Conservation (phyloP, 1,284 basidiomycete species). For the Marasmius fiardii region DNA sequence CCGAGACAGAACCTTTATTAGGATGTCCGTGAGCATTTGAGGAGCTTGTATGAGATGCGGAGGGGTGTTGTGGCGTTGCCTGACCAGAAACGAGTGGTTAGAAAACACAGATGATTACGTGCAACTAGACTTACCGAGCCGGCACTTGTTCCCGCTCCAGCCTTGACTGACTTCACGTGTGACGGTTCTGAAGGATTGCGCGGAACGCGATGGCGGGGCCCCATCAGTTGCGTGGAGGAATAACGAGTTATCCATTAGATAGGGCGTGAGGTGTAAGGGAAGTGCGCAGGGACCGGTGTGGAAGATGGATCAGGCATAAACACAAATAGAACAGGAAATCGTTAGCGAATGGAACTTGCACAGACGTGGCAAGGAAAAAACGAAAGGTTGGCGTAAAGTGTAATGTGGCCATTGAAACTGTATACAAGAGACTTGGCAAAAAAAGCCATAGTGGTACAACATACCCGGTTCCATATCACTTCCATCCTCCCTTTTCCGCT, state of each 20-base stretch:
- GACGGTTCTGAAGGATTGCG: not conserved
- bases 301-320: not conserved
- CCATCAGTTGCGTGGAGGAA: not conserved
- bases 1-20: not conserved
- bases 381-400: not conserved
- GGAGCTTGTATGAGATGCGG: not conserved
- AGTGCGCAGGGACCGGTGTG: not conserved
- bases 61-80: not conserved
- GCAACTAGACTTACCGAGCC: not conserved
- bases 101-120: not conserved
- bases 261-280: not conserved
- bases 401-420: not conserved
- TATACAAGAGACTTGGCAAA: not conserved
- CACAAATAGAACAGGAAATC: not conserved
- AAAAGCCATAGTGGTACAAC: conserved; percentile 6
- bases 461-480: conserved; percentile 67
- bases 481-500: conserved; percentile 63
- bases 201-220: not conserved
- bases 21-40: not conserved
- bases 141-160: not conserved
- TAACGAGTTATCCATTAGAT: not conserved
- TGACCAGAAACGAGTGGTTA: not conserved
- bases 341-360: conserved; percentile 8
- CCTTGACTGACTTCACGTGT: not conserved
- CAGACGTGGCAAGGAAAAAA: not conserved